Conservation (phyloP, 768 basidiomycete species). For the Psilocybe sp. region DNA sequence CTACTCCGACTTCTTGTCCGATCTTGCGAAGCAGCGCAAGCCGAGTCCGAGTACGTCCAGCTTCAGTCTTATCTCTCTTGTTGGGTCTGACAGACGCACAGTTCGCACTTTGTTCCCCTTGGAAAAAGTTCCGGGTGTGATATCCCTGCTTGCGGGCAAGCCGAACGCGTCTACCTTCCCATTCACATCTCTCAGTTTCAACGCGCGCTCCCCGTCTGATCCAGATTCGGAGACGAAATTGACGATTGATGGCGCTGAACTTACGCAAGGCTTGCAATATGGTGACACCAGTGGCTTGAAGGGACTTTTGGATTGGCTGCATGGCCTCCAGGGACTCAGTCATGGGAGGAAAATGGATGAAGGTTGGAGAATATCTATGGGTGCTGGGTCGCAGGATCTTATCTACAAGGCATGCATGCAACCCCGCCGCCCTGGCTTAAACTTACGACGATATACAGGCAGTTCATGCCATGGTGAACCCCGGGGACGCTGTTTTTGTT, state of each 20-base stretch:
- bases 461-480: conserved; percentile 66
- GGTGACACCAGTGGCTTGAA: conserved; percentile 68
- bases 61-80: neutral
- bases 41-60: conserved; percentile 58
- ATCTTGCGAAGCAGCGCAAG: conserved; percentile 55
- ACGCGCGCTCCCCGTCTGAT: conserved; percentile 47
- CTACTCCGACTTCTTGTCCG: conserved; percentile 62
- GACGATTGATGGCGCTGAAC: conserved; percentile 53
- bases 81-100: conserved; percentile 19
- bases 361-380: conserved; percentile 77
- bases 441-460: conserved; percentile 43
- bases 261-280: conserved; percentile 74
- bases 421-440: neutral
- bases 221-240: conserved; percentile 44
- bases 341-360: conserved; percentile 63
- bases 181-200: conserved; percentile 76
- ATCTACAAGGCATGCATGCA: conserved; percentile 68
- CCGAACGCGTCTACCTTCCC: conserved; percentile 92
- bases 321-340: conserved; percentile 62
- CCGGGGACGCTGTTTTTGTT: conserved; percentile 77
- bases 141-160: conserved; percentile 87
- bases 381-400: conserved; percentile 86
- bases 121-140: conserved; percentile 73
- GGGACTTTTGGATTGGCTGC: conserved; percentile 65
- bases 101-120: conserved; percentile 73